phyloP scores from a whole-genome alignment of 495 filamentous ascomycete genomes.

The Aspergillus kassunensis region DNA sequence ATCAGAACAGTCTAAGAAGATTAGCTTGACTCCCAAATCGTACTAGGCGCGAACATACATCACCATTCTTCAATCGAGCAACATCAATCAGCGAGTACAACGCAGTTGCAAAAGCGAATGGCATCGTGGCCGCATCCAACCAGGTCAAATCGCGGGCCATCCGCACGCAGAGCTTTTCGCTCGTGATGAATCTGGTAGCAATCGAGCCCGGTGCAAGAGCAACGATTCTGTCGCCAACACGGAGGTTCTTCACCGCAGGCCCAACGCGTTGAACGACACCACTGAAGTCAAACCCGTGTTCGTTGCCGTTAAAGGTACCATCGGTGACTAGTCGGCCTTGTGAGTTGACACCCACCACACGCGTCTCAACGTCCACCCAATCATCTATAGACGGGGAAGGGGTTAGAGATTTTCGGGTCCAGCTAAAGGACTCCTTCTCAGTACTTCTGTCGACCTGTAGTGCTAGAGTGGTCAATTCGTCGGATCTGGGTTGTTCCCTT shows the following conservation, averaged over 20 bases:
- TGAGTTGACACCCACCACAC: background rate
- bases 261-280: slow-evolving; percentile 40
- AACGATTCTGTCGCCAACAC: slow-evolving; percentile 35
- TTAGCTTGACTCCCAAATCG: background rate
- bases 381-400: background rate
- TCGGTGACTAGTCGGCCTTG: background rate
- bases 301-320: background rate
- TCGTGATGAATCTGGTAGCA: background rate
- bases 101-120: slow-evolving; percentile 34
- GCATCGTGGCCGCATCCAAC: slow-evolving; percentile 33
- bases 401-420: background rate
- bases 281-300: background rate
- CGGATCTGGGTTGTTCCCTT: background rate
- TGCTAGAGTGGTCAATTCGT: background rate
- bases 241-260: slow-evolving; percentile 25
- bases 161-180: slow-evolving; percentile 20
- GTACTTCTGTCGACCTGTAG: background rate
- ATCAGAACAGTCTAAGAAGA: slow-evolving; percentile 18
- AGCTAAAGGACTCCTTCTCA: background rate
- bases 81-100: slow-evolving; percentile 36
- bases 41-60: slow-evolving; percentile 8
- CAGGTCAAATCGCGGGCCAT: slow-evolving; percentile 21
- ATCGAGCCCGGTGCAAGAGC: background rate
- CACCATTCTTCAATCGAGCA: slow-evolving; percentile 13
- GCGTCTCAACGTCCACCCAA: background rate